phyloP scores from a whole-genome alignment of 2,329 filamentous ascomycete genomes.

The Neofusicoccum laricinum region DNA sequence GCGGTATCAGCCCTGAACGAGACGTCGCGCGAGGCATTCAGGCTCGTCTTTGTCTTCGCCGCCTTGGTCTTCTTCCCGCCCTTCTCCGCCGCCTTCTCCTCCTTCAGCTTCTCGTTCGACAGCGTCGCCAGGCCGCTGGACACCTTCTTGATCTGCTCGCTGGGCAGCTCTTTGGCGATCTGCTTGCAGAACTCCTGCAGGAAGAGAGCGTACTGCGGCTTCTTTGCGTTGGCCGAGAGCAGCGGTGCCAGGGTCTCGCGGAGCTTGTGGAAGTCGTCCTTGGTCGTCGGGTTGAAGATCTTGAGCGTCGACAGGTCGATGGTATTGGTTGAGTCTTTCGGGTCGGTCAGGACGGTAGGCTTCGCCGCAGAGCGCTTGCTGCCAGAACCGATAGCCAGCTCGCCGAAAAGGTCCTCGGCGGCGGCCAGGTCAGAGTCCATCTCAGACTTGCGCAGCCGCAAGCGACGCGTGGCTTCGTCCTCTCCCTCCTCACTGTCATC shows the following conservation, averaged over 20 bases:
- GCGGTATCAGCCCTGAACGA: slow-evolving; percentile 63
- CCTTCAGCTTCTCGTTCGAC: slow-evolving; percentile 97
- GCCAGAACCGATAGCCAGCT: slow-evolving; percentile 65
- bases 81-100: slow-evolving; percentile 93
- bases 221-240: slow-evolving; percentile 72
- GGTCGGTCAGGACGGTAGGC: slow-evolving; percentile 66
- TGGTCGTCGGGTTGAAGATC: slow-evolving; percentile 86
- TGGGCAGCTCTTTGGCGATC: slow-evolving; percentile 80
- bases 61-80: slow-evolving; percentile 96
- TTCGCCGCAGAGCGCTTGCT: slow-evolving; percentile 68
- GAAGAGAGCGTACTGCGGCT: slow-evolving; percentile 86
- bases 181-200: slow-evolving; percentile 87
- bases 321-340: slow-evolving; percentile 70
- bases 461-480: slow-evolving; percentile 67
- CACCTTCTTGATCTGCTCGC: slow-evolving; percentile 95
- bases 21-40: slow-evolving; percentile 64
- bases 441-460: slow-evolving; percentile 74
- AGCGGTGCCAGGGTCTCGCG: slow-evolving; percentile 77
- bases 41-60: slow-evolving; percentile 86
- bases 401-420: slow-evolving; percentile 86
- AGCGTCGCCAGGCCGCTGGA: slow-evolving; percentile 82
- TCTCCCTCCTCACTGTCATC: slow-evolving; percentile 63
- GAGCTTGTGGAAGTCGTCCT: slow-evolving; percentile 78
- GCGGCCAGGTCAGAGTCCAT: slow-evolving; percentile 85
- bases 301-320: slow-evolving; percentile 78